phyloP scores from a whole-genome alignment of 805 yeast species.

The Lipomyces kockii region DNA sequence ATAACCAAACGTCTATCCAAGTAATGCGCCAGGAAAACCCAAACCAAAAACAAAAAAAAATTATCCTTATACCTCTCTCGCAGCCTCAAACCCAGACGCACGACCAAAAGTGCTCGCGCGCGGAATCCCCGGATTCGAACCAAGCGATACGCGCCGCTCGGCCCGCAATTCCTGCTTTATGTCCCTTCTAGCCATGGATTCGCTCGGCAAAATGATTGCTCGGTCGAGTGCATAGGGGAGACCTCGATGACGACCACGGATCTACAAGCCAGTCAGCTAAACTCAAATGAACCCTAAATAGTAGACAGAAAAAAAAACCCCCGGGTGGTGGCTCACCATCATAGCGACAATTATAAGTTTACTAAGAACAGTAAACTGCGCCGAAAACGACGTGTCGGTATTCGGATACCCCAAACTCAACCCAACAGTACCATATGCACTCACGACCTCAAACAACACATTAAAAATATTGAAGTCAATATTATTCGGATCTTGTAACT shows the following conservation, averaged over 20 bases:
- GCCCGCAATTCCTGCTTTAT: slow-evolving; percentile 18
- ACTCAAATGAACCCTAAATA: not conserved
- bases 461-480: slow-evolving; percentile 69
- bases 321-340: slow-evolving; percentile 51
- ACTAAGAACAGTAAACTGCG: slow-evolving; percentile 70
- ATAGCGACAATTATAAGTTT: slow-evolving; percentile 84
- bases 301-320: too few species aligned
- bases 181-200: slow-evolving; percentile 64
- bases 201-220: slow-evolving; percentile 82
- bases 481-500: slow-evolving; percentile 51
- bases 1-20: not conserved
- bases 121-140: slow-evolving; percentile 13
- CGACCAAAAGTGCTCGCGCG: slow-evolving; percentile 14
- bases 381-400: slow-evolving; percentile 70
- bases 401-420: slow-evolving; percentile 82
- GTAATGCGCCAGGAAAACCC: not conserved
- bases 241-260: slow-evolving; percentile 96
- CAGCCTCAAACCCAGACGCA: not conserved
- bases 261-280: slow-evolving; percentile 29
- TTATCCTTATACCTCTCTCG: not conserved
- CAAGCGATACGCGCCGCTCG: slow-evolving; percentile 20
- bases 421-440: slow-evolving; percentile 98
- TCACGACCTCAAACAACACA: slow-evolving; percentile 82
- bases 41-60: not conserved
- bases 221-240: slow-evolving; percentile 91